Conservation (phyloP, 306 rosid genomes). For the Nissolia schottii region DNA sequence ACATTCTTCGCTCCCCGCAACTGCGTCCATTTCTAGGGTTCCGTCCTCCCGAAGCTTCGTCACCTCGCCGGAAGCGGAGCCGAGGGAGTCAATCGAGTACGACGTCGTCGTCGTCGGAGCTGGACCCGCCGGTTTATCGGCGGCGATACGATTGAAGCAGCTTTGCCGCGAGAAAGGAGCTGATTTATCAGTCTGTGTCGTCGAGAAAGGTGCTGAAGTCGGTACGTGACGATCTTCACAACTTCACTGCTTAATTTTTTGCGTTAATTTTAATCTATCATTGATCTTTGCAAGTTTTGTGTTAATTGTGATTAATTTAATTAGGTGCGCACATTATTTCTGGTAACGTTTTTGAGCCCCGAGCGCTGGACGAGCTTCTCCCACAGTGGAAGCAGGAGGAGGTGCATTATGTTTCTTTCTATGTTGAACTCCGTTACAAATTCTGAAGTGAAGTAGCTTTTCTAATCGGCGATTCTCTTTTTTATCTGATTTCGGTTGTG, state of each 20-base stretch:
- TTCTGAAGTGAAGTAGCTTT: background rate
- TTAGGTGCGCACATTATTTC: conserved; percentile 91
- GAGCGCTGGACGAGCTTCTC: conserved; percentile 80
- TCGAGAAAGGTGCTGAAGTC: conserved; percentile 91
- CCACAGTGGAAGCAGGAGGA: conserved; percentile 82
- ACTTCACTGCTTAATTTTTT: background rate
- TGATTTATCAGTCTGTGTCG: conserved; percentile 80
- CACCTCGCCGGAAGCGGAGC: conserved; percentile 30
- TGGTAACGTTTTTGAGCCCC: conserved; percentile 92
- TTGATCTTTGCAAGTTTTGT: background rate
- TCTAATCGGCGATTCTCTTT: background rate
- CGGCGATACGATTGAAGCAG: conserved; percentile 83
- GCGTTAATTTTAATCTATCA: background rate
- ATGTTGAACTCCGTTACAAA: background rate
- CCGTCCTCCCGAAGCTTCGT: conserved; percentile 36
- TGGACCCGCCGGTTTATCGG: conserved; percentile 93
- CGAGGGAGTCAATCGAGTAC: conserved; percentile 67
- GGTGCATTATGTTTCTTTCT: conserved; percentile 36
- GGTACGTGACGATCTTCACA: conserved; percentile 42
- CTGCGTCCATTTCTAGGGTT: conserved; percentile 21
- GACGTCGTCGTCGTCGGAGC: conserved; percentile 97
- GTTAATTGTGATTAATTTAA: background rate
- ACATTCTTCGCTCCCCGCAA: conserved; percentile 6
- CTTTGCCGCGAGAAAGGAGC: conserved; percentile 54
- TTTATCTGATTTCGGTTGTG: background rate